These are phyloP conservation scores for Cucurbita maxima DNA, from an alignment of 306 rosid genomes.

Conservation along the genomic window DNA sequence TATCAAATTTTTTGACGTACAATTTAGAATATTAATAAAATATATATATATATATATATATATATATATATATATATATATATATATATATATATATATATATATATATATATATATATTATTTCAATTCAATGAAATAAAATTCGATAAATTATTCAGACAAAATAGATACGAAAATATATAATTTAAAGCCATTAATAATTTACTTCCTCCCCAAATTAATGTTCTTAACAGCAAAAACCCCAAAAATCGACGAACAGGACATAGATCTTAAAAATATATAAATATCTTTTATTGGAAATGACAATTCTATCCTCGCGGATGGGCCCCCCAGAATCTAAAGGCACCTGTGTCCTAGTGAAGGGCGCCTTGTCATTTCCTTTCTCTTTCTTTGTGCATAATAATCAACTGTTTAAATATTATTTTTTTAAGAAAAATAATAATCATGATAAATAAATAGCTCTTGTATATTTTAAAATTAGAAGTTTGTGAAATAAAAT, in stretches of 20 bases:
- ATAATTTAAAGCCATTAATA: neutral
- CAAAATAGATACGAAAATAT: neutral
- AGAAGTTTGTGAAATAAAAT: no score
- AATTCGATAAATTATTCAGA: neutral
- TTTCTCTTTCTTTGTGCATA: neutral
- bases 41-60: no score
- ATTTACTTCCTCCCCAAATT: neutral
- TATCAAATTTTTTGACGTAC: no score
- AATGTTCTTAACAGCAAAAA: neutral
- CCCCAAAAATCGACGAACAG: neutral
- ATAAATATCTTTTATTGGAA: neutral
- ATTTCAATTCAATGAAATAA: neutral
- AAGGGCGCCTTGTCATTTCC: neutral
- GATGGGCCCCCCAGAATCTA: slow-evolving; percentile 24
- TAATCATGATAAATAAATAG: no score
- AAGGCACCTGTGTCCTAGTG: slow-evolving; percentile 2
- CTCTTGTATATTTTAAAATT: no score
- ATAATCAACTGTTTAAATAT: no score
- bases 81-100: no score
- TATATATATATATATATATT: no score
- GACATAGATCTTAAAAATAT: neutral
- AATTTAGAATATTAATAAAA: no score
- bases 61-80: no score
- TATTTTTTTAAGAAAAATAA: no score
- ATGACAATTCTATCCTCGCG: neutral